These are phyloP conservation scores for Mariannaea elegans DNA, from an alignment of 2,329 filamentous ascomycete genomes.

Conservation along the genomic window DNA sequence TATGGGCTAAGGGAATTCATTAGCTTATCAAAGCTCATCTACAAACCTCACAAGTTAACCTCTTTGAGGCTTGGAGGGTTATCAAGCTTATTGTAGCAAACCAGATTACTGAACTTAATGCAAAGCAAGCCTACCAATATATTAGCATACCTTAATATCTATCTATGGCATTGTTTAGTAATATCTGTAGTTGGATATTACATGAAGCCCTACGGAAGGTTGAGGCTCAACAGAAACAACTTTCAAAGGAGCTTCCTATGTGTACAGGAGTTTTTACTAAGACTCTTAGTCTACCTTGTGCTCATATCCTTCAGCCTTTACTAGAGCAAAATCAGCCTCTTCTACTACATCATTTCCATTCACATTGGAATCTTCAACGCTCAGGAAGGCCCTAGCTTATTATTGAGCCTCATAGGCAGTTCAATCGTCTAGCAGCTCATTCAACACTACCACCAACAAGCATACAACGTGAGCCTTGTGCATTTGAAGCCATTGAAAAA, in stretches of 20 bases:
- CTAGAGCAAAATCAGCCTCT: neutral
- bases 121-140: conserved; percentile 26
- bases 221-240: neutral
- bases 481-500: too few species aligned
- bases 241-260: conserved; percentile 4
- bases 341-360: neutral
- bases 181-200: neutral
- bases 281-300: neutral
- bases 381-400: neutral
- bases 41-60: conserved; percentile 24
- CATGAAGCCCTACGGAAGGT: neutral
- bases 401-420: neutral
- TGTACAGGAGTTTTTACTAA: conserved; percentile 26
- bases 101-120: conserved; percentile 14
- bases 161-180: conserved; percentile 1
- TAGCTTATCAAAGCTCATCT: conserved; percentile 19
- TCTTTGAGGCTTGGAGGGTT: conserved; percentile 28
- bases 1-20: neutral
- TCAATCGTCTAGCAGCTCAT: neutral
- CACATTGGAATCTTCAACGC: neutral
- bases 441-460: conserved; percentile 10
- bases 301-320: conserved; percentile 2
- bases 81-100: conserved; percentile 21
- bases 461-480: too few species aligned
- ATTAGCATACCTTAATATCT: conserved; percentile 18